phyloP scores from a whole-genome alignment of 129 eudicot genomes.

The Scalesia atractyloides region DNA sequence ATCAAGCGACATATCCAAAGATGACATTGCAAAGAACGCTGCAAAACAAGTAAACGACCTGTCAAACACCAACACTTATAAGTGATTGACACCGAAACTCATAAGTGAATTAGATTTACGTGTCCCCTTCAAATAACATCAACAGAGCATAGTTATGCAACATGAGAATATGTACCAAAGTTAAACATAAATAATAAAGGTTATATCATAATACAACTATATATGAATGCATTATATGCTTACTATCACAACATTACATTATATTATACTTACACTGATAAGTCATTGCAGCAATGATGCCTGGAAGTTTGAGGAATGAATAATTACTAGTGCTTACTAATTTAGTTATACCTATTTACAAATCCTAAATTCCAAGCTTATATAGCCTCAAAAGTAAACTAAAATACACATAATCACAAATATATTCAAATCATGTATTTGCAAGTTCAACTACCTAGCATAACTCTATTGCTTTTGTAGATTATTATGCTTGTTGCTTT shows the following conservation, averaged over 20 bases:
- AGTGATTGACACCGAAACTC: neutral
- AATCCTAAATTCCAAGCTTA: neutral
- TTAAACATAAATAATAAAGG: neutral
- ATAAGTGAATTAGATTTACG: neutral
- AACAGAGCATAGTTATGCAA: neutral
- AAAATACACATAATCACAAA: neutral
- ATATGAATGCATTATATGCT: neutral
- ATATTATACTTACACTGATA: neutral
- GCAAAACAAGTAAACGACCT: neutral
- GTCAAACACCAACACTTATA: conserved; percentile 9
- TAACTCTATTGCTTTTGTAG: neutral
- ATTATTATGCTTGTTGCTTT: neutral
- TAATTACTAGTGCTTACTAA: neutral
- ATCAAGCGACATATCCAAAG: conserved; percentile 73
- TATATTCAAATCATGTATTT: neutral
- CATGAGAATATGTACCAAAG: neutral
- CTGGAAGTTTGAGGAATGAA: neutral
- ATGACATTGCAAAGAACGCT: conserved; percentile 48
- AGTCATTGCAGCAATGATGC: neutral
- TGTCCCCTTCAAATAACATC: neutral
- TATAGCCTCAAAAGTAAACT: neutral
- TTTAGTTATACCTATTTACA: neutral
- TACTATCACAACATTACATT: neutral
- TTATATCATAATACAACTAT: neutral
- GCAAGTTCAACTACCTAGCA: neutral